Evolutionary conservation across 2,329 filamentous ascomycete genomes (phyloP), one percentile per base, ranked within the genome.

Genomic region (Plectosphaerella sp.): DNA sequence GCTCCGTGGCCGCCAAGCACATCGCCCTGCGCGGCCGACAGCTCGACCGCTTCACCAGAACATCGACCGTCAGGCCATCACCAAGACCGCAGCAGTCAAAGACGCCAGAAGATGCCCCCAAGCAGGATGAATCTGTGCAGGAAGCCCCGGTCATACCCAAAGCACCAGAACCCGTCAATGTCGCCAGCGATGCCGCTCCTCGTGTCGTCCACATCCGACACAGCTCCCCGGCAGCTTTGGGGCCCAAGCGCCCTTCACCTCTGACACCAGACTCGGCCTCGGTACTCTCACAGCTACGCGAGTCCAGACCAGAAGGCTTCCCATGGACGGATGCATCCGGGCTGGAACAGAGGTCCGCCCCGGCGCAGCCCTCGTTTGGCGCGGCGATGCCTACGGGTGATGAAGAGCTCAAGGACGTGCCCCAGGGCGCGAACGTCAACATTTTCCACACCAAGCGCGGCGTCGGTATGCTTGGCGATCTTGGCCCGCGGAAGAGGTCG

Each of bases 1-100:
- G 84, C 54, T 80, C 80, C 35, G 78, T 92, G 55, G 87, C 86
- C 47, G 69, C 77, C 47, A 84, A 80, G 66, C 84, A 87, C 67
- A 64, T 81, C 47, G 80, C 80, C 53, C 71, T 87, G 49, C 75
- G 83, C 57, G 65, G 73, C 52, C 72, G 75, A 43, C 81, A 84
- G 66, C 64, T 82, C 51, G 76, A 81, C 54, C 70, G 68, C 43
- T 80, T 78, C 62, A 67, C 67, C 58, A 70, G 68, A 56, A 73
- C 72, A 4, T 79, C 76, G 36, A 77, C 70, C 51, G 67, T 77
- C 35, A 63, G 68, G 10, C 60, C 67, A 7, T 63, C 65, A 16
- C 55, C 75, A 48, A 68, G 66, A 54, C 58, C 58, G 6, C 58
- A 22, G 46, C 54, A 33, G 37, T 41, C 50, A 15, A 33, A 35